Conservation (phyloP, 805 yeast species). For the Groenewaldozyma salmanticensis region DNA sequence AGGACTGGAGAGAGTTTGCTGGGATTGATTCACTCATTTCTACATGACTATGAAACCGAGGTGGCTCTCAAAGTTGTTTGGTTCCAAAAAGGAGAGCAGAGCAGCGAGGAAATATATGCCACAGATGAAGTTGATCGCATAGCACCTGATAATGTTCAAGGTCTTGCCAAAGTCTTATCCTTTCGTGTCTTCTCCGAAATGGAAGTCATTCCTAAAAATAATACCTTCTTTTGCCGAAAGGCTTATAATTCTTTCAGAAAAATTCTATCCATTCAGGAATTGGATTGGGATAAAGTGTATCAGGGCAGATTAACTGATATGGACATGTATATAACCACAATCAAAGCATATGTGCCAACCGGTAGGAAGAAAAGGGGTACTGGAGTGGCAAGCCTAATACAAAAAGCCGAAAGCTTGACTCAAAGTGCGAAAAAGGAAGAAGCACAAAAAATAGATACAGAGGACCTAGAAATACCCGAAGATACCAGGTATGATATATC, state of each 20-base stretch:
- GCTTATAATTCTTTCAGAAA: conserved; percentile 4
- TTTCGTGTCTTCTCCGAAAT: background rate
- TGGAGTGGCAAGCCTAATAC: background rate
- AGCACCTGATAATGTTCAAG: conserved; percentile 9
- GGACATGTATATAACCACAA: background rate
- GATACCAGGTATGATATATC: background rate
- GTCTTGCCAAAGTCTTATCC: conserved; percentile 8
- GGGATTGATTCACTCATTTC: conserved; percentile 12
- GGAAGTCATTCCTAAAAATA: background rate
- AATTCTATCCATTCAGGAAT: conserved; percentile 6
- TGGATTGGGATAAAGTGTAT: conserved; percentile 11
- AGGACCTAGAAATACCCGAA: background rate
- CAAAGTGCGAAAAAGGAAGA: background rate
- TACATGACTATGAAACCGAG: conserved; percentile 6
- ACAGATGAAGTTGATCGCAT: conserved; percentile 11
- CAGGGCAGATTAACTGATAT: conserved; percentile 9
- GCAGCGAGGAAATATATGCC: conserved; percentile 7
- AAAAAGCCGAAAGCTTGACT: background rate
- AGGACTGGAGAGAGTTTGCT: conserved; percentile 5
- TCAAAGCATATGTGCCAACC: background rate
- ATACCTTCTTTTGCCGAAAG: conserved; percentile 8
- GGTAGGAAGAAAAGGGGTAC: background rate
- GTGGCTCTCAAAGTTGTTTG: conserved; percentile 12
- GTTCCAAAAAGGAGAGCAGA: conserved; percentile 7
- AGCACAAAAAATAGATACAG: background rate